Evolutionary conservation across 2,329 filamentous ascomycete genomes (phyloP), one percentile per base, ranked within the genome.

Genomic region (Xylaria sp.): DNA sequence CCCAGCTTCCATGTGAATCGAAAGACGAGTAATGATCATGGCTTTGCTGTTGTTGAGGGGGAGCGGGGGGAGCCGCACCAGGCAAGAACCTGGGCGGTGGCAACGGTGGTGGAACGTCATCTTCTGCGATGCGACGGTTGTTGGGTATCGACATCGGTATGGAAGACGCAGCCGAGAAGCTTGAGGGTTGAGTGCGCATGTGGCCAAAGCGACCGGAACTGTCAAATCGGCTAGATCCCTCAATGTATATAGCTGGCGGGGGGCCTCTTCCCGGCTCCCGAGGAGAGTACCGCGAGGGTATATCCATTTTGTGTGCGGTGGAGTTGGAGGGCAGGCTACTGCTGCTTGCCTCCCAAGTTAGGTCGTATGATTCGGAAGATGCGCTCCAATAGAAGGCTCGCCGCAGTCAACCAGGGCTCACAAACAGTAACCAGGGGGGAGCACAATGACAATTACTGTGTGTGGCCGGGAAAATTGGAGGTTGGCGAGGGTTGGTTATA

Each of bases 91-190:
- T 66, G 0, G 74, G 74, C 18, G 74, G 74, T 16, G 73, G 73
- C 50, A 76, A 63, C 9, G 74, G 73, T 39, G 74, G 74, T 23
- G 74, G 74, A 11, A 68, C 71, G 56, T 69, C 66, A 59, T 74
- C 69, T 55, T 72, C 68, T n/a, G 69, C 67, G 9, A 65, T 66
- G 53, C 70, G 67, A 49, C 65, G 68, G 16, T 60, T 63, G 54
- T 70, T 72, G 18, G 70, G 70, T 66, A 76, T 75, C 23, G 72
- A 69, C 73, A 75, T 74, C 2, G 74, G 73, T 42, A 71, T 70
- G 8, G 74, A 74, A 42, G 70, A 63, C 8, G 71, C 23, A 30
- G 23, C 67, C 13, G 72, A 71, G 61, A 70, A 70, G 56, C 63
- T 65, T n/a, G 71, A 69, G 3, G 56, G 44, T 35, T 63, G 69